Percentiles rank a stretch among this genome's conserved stretches.
These are phyloP conservation scores for Metschnikowia gruessii DNA, from an alignment of 805 yeast species.

Conservation along the genomic window DNA sequence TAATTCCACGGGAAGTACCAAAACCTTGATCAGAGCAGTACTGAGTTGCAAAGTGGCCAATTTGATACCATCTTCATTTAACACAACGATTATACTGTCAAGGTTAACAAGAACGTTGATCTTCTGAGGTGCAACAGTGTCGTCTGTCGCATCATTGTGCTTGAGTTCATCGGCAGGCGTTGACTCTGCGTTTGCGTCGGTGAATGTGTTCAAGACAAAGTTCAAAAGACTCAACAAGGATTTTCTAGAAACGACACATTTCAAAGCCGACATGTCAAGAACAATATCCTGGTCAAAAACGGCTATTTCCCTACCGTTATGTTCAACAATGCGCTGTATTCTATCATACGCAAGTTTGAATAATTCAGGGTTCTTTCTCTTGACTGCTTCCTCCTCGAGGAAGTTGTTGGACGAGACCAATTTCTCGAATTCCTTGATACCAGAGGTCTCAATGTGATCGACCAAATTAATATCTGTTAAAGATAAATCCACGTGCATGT, in stretches of 20 bases:
- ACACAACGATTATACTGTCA: slow-evolving; percentile 67
- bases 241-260: slow-evolving; percentile 70
- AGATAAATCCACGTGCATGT: slow-evolving; percentile 61
- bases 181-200: slow-evolving; percentile 66
- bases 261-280: slow-evolving; percentile 73
- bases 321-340: slow-evolving; percentile 55
- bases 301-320: slow-evolving; percentile 53
- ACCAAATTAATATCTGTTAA: slow-evolving; percentile 67
- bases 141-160: slow-evolving; percentile 59
- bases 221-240: slow-evolving; percentile 76
- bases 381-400: slow-evolving; percentile 33
- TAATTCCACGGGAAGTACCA: slow-evolving; percentile 73
- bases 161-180: slow-evolving; percentile 68
- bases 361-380: slow-evolving; percentile 38
- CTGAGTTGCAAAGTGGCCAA: slow-evolving; percentile 76
- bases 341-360: slow-evolving; percentile 60
- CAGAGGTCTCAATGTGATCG: slow-evolving; percentile 67
- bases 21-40: slow-evolving; percentile 64
- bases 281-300: slow-evolving; percentile 75
- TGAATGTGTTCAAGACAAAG: slow-evolving; percentile 80
- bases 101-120: slow-evolving; percentile 66
- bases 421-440: slow-evolving; percentile 61
- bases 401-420: slow-evolving; percentile 63
- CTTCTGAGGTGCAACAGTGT: slow-evolving; percentile 65
- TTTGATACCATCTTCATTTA: slow-evolving; percentile 80